Base-by-base conservation (phyloP, 331 rosid species). In the Acacia concinna region DNA sequence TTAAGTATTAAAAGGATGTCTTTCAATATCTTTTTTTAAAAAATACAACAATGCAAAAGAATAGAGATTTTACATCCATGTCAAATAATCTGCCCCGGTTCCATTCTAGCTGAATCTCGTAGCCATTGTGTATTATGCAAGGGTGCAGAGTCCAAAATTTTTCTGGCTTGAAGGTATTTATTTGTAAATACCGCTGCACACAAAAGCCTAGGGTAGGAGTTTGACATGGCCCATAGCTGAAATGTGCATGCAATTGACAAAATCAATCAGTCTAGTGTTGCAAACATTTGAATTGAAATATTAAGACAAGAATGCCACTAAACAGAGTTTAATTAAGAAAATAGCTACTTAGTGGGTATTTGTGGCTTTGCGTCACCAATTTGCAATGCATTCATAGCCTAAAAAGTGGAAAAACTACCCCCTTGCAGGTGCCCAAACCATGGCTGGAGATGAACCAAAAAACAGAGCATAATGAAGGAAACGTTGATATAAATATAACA, bases 151-250 rank as follows among this genome's bases (percentile, higher is more conserved):
- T 87, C 98, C 98, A 94, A 85, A 89, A 94, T 75, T 92, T 92
- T 80, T 94, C 98, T 5, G 98, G 92, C 85, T 92, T 91, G 85
- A 94, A 94, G 32, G 97, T 92, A 80, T 87, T 89, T 54, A 92
- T 94, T 86, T 91, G 98, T 83, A 94, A 78, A 94, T 92, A 88
- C 3, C 96, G 95, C 86, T 91, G 97, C 81, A 94, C 98, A 31
- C 98, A 94, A 84, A 94, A 94, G 79, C 98, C 98, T 64, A 94
- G 86, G 44, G 98, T 92, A 23, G 98, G 98, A 87, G 98, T 92
- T 85, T 94, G 98, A 82, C 98, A 94, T 17, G 98, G 98, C 62
- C 98, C 98, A 79, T 94, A 94, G 78, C 98, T 94, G 97, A 87
- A 90, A 89, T 68, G 81, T 59, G 81, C 64, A 83, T 81, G 71